phyloP scores from a whole-genome alignment of 768 basidiomycete genomes.

The Rhizopogon vesiculosus region DNA sequence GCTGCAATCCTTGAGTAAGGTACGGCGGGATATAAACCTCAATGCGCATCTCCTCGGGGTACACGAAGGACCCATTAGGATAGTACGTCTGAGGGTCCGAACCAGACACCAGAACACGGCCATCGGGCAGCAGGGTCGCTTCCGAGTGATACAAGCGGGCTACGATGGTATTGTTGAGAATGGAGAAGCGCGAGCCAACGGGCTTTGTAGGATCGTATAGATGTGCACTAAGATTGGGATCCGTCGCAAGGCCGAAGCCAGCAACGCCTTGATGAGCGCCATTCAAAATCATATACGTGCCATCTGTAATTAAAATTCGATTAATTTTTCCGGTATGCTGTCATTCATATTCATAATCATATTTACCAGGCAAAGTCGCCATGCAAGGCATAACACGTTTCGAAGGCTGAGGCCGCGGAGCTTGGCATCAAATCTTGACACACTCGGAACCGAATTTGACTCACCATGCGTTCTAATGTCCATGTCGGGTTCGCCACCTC shows the following conservation, averaged over 20 bases:
- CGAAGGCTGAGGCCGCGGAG: constrained; percentile 42
- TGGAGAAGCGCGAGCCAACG: constrained; percentile 56
- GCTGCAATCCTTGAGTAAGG: constrained; percentile 54
- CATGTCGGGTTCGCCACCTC: constrained; percentile 60
- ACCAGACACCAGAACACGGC: constrained; percentile 70
- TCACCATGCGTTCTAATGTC: constrained; percentile 76
- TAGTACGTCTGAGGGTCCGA: constrained; percentile 61
- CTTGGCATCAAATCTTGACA: not conserved
- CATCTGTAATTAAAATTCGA: constrained; percentile 27
- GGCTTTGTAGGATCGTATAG: constrained; percentile 67
- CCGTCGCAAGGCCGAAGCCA: constrained; percentile 64
- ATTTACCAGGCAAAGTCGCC: constrained; percentile 51
- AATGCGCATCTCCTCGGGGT: constrained; percentile 74
- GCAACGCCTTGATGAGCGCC: constrained; percentile 68
- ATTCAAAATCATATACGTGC: constrained; percentile 74
- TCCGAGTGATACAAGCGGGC: constrained; percentile 78
- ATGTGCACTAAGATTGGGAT: constrained; percentile 61
- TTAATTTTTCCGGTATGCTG: not conserved
- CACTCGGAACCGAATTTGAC: constrained; percentile 13
- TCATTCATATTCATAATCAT: not conserved
- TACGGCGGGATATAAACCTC: constrained; percentile 88
- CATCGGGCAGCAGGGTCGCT: constrained; percentile 70
- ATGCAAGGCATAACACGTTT: constrained; percentile 76
- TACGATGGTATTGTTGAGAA: constrained; percentile 64
- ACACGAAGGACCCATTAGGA: constrained; percentile 34